Percentiles rank a stretch among this genome's conserved stretches.
phyloP scores from a whole-genome alignment of 2,329 filamentous ascomycete species.

The Alternaria sp. region DNA sequence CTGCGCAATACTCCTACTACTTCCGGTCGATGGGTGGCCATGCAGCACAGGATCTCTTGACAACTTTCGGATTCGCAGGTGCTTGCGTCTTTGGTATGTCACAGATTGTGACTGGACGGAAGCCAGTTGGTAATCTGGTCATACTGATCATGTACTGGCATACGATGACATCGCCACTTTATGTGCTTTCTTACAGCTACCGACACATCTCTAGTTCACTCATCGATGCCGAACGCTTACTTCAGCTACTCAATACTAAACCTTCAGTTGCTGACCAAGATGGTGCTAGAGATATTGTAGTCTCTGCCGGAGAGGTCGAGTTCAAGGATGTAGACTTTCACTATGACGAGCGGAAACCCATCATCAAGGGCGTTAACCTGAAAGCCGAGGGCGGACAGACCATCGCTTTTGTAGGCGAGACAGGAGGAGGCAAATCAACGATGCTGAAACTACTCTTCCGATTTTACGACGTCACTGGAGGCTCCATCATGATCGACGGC shows the following conservation, averaged over 20 bases:
- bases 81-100: conserved; percentile 63
- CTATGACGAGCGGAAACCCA: conserved; percentile 64
- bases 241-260: conserved; percentile 66
- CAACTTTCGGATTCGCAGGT: conserved; percentile 60
- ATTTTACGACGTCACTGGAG: conserved; percentile 66
- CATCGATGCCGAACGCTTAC: conserved; percentile 71
- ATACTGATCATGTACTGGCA: conserved; percentile 72
- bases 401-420: conserved; percentile 69
- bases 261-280: conserved; percentile 61
- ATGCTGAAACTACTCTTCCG: conserved; percentile 68
- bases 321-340: conserved; percentile 66
- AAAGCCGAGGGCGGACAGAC: conserved; percentile 63
- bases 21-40: conserved; percentile 44
- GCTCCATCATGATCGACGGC: conserved; percentile 66
- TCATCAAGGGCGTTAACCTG: conserved; percentile 61
- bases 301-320: conserved; percentile 60
- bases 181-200: conserved; percentile 61
- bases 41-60: conserved; percentile 57
- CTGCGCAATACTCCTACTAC: conserved; percentile 44
- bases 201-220: conserved; percentile 62
- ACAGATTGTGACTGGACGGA: conserved; percentile 60
- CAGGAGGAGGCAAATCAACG: conserved; percentile 70
- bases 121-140: conserved; percentile 68
- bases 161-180: conserved; percentile 58
- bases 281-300: conserved; percentile 51